Base-by-base conservation (phyloP, 441 rosid species). In the Aleurites moluccanus region DNA sequence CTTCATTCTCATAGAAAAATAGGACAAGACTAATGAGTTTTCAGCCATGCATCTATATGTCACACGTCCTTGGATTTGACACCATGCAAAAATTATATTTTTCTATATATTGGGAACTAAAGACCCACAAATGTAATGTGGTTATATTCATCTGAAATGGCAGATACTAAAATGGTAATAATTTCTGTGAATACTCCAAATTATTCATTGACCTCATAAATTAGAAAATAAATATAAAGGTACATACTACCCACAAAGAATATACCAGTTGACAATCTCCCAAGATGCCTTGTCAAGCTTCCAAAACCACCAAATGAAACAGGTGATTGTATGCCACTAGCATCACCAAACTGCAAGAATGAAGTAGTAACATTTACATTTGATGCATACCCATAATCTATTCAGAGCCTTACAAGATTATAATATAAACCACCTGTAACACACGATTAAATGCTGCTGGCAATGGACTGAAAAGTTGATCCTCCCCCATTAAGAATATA, bases 271-370 rank as follows among this genome's bases (percentile, higher is more conserved):
- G 99, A 88, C 73, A 95, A 80, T 85, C 99, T 93, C 49, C 87
- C 87, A 28, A 93, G 89, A 77, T 95, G 98, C 86, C 99, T 89
- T 15, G 99, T 91, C 85, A 95, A 88, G 89, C 99, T 95, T 83
- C 97, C 99, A 75, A 95, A 95, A 78, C 99, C 99, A n/a, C 99
- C 99, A 76, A 95, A 95, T 47, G 98, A 95, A 78, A 95, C 99
- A 71, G 99, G 99, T 64, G 99, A 95, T 55, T 95, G 99, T 77
- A 95, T 89, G 70, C 99, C 99, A 38, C 98, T 95, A 71, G 99
- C 99, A 84, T 95, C 99, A 80, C 99, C 99, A 76, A 91, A 91
- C 99, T 95, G 89, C 85, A 83, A 78, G 55, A 35, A 79, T 44
- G 69, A 42, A 70, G 74, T 69, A 72, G 67, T 65, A 74, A 78